Conservation (phyloP, 1,284 basidiomycete species). For the Heterobasidion irregulare region DNA sequence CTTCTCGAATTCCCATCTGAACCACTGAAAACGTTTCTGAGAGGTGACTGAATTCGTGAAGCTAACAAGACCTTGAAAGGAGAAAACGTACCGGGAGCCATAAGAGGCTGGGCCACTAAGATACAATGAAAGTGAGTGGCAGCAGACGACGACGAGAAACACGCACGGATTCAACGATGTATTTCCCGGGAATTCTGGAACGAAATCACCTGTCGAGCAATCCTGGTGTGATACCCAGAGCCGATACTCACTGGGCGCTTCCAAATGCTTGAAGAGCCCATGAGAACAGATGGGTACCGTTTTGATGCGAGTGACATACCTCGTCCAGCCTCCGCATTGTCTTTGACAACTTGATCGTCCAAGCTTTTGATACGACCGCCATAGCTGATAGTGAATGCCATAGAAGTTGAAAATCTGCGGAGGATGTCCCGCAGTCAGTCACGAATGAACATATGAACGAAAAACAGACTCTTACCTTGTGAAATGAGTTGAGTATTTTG, state of each 20-base stretch:
- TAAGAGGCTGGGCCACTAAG: slow-evolving; percentile 2
- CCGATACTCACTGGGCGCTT: no score
- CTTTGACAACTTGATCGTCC: slow-evolving; percentile 1
- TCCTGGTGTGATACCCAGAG: no score
- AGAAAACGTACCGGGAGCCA: slow-evolving; percentile 1
- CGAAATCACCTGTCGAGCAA: neutral
- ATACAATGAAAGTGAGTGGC: neutral
- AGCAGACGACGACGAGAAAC: neutral
- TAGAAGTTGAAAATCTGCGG: slow-evolving; percentile 4
- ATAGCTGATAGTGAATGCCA: slow-evolving; percentile 1
- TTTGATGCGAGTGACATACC: no score
- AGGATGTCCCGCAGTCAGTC: neutral
- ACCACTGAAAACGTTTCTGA: slow-evolving; percentile 3
- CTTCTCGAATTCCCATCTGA: neutral
- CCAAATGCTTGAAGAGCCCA: no score
- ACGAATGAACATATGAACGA: no score
- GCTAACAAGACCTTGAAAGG: neutral
- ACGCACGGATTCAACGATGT: slow-evolving; percentile 3
- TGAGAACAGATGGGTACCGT: no score
- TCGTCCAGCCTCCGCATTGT: neutral
- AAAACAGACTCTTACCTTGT: neutral
- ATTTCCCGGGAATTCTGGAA: slow-evolving; percentile 1
- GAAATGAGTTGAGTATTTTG: neutral
- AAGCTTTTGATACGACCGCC: slow-evolving; percentile 1
- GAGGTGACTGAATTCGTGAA: neutral